A percentile compares a stretch with the other conserved stretches of the same genome.
Conservation (phyloP, 2,329 filamentous ascomycete species). For the Fusarium sp. region DNA sequence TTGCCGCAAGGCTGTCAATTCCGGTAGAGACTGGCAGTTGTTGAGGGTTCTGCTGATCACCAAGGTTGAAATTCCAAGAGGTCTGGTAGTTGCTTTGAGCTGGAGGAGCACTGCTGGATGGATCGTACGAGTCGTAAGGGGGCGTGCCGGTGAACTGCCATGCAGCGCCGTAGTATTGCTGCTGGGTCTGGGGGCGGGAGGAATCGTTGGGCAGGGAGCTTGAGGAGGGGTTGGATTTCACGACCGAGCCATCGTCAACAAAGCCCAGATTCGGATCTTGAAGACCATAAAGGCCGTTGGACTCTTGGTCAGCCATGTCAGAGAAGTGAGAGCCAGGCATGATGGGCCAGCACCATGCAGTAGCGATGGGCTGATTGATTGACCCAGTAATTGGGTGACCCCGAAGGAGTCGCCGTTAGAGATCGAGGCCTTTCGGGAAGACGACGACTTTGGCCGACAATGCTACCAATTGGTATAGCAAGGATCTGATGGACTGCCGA, state of each 20-base stretch:
- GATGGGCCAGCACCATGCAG: slow-evolving; percentile 46
- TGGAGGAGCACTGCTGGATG: slow-evolving; percentile 51
- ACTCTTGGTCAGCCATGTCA: slow-evolving; percentile 56
- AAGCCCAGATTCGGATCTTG: slow-evolving; percentile 56
- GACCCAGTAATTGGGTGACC: slow-evolving; percentile 37
- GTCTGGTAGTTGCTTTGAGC: slow-evolving; percentile 49
- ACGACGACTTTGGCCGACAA: slow-evolving; percentile 34
- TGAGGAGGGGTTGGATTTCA: slow-evolving; percentile 50
- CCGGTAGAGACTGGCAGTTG: slow-evolving; percentile 51
- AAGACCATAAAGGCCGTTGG: slow-evolving; percentile 57
- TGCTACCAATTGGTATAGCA: slow-evolving; percentile 18
- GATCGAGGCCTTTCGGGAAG: slow-evolving; percentile 40
- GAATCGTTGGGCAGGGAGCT: slow-evolving; percentile 48
- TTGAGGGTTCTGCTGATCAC: slow-evolving; percentile 47
- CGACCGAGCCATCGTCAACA: slow-evolving; percentile 50
- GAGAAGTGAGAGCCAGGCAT: slow-evolving; percentile 46
- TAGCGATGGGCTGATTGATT: slow-evolving; percentile 47
- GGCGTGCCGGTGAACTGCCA: slow-evolving; percentile 63
- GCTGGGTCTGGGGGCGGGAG: slow-evolving; percentile 50
- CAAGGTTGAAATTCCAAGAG: slow-evolving; percentile 51
- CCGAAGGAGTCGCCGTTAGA: slow-evolving; percentile 39
- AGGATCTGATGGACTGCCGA: slow-evolving; percentile 18
- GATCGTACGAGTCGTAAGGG: slow-evolving; percentile 60
- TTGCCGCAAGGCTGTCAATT: slow-evolving; percentile 48
- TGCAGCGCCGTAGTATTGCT: slow-evolving; percentile 52